phyloP scores from a whole-genome alignment of 1,284 basidiomycete species.

The Ceratobasidium sp. region DNA sequence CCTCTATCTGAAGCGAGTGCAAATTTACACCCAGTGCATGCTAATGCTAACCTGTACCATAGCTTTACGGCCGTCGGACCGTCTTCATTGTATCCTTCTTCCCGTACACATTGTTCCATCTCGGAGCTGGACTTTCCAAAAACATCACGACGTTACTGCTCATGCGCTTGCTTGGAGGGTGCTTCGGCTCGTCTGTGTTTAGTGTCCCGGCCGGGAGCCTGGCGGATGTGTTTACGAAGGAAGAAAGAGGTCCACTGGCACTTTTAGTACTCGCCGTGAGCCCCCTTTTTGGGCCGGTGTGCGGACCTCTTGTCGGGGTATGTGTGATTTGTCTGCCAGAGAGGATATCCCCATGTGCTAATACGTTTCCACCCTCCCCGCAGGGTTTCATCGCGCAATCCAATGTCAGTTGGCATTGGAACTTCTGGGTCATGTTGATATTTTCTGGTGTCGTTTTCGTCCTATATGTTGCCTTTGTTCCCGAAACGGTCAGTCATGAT shows the following conservation, averaged over 20 bases:
- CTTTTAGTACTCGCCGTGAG: constrained; percentile 21
- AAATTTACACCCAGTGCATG: background rate
- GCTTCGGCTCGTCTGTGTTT: constrained; percentile 40
- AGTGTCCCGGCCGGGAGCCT: constrained; percentile 29
- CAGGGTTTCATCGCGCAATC: constrained; percentile 42
- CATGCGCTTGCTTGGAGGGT: constrained; percentile 31
- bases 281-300: constrained; percentile 35
- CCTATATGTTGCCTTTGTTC: constrained; percentile 22
- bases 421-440: constrained; percentile 43
- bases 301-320: constrained; percentile 40
- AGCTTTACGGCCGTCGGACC: constrained; percentile 34
- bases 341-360: background rate
- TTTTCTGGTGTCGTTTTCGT: constrained; percentile 33
- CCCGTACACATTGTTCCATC: constrained; percentile 41
- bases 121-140: constrained; percentile 33
- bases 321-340: background rate
- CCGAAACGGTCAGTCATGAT: constrained; percentile 27
- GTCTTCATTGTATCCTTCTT: constrained; percentile 28
- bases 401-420: constrained; percentile 35
- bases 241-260: constrained; percentile 35
- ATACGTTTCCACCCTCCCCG: background rate
- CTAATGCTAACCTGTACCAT: background rate
- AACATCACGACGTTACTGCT: constrained; percentile 27
- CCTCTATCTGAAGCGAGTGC: constrained; percentile 30
- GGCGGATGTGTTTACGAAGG: constrained; percentile 35